A percentile compares a stretch with the other conserved stretches of the same genome.
Evolutionary conservation across 2,329 filamentous ascomycete species (phyloP).

Genomic region (Ophiostoma australiae): DNA sequence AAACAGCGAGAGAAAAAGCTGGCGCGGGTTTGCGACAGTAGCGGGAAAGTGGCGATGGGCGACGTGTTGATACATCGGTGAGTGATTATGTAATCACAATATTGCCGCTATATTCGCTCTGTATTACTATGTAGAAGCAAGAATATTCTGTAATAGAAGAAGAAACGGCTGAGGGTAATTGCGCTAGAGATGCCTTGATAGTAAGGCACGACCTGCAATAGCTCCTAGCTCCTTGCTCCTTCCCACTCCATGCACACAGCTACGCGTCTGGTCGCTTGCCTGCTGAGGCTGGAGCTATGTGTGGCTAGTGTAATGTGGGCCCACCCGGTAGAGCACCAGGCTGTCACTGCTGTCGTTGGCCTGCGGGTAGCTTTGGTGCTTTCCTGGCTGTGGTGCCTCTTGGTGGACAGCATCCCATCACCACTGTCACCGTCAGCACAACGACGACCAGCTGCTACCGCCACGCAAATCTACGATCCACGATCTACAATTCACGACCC

Average conservation of each 20-base stretch:
- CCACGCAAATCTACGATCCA: background rate
- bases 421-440: slow-evolving; percentile 4
- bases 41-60: background rate
- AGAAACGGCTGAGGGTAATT: background rate
- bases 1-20: background rate
- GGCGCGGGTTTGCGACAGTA: background rate
- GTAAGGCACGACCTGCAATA: background rate
- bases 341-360: slow-evolving; percentile 20
- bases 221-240: background rate
- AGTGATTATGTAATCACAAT: background rate
- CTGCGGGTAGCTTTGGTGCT: slow-evolving; percentile 7
- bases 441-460: background rate
- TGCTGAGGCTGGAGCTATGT: slow-evolving; percentile 39
- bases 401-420: background rate
- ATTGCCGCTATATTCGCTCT: background rate
- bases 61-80: slow-evolving; percentile 1
- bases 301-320: slow-evolving; percentile 8
- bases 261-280: slow-evolving; percentile 35
- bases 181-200: slow-evolving; percentile 2
- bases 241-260: slow-evolving; percentile 11
- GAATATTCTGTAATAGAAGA: background rate
- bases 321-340: slow-evolving; percentile 5
- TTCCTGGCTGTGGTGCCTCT: background rate
- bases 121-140: too few relatives aligned
- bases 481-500: background rate